These are phyloP conservation scores for Spinellus fusiger DNA, from an alignment of 192 early-diverging fungal species.

Conservation along the genomic window DNA sequence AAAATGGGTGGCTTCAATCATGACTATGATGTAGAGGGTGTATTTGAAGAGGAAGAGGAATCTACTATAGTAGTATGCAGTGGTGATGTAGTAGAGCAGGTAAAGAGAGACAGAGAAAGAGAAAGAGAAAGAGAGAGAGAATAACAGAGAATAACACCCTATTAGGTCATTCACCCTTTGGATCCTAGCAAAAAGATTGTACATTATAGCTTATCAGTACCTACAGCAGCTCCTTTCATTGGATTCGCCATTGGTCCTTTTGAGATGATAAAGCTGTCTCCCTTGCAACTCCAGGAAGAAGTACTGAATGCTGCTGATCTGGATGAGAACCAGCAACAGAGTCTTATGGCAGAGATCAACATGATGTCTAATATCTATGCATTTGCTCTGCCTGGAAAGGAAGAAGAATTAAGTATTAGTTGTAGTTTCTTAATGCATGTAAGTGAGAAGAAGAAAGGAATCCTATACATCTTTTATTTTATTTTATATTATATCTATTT, in stretches of 20 bases:
- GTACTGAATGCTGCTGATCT: constrained; percentile 25
- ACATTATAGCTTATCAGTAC: constrained; percentile 61
- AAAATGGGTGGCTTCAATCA: constrained; percentile 22
- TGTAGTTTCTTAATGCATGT: constrained; percentile 55
- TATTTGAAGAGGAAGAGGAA: constrained; percentile 38
- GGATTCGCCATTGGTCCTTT: constrained; percentile 71
- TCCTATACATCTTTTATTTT: background rate
- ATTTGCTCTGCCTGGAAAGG: constrained; percentile 59
- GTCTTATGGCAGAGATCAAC: constrained; percentile 32
- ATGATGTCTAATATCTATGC: constrained; percentile 52
- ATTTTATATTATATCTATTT: background rate
- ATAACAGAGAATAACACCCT: background rate
- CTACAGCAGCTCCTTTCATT: constrained; percentile 64
- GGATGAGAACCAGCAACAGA: constrained; percentile 29
- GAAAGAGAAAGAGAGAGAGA: background rate
- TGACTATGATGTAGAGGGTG: constrained; percentile 30
- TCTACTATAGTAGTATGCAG: constrained; percentile 55
- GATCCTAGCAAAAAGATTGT: constrained; percentile 55
- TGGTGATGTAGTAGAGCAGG: constrained; percentile 64
- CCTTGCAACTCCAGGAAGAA: constrained; percentile 28
- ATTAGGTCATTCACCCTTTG: constrained; percentile 51
- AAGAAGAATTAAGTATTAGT: constrained; percentile 57
- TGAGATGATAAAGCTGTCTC: constrained; percentile 34
- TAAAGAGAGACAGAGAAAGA: background rate
- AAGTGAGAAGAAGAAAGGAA: constrained; percentile 4